Base-by-base conservation (phyloP, 2,329 filamentous ascomycete genomes). In the Ilyonectria destructans region DNA sequence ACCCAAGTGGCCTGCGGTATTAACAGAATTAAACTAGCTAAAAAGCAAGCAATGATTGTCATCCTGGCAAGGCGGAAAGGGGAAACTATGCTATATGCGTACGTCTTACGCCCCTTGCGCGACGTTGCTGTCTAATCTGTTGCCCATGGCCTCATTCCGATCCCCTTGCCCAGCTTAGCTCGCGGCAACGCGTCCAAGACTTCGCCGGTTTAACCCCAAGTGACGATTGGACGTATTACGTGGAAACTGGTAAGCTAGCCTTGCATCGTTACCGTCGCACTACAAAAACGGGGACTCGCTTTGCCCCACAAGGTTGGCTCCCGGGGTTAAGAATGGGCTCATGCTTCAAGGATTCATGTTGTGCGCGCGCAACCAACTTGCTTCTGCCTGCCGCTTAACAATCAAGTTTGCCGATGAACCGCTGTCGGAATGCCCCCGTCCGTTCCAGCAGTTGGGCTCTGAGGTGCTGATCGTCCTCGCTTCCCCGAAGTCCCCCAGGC, bases 1-100 rank as follows among this genome's bases (percentile, higher is more conserved):
- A n/a, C 40, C 40, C 5, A 15, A 43, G n/a, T 43, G 40, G 40
- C 40, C 40, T 43, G 48, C 48, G 26, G 48, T 51, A 51, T 51
- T 51, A 43, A 43, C 15, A 17, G 15, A n/a, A 43, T 6, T n/a
- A n/a, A n/a, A 43, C 40, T 43, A 43, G 40, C 40, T 5, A 43
- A 43, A 43, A 43, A 43, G 40, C 40, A 43, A 43, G 17, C 15
- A n/a, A 43, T 33, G 12, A 9, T 33, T 26, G 26, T 26, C 26
- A 26, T 33, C 31, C 31, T 12, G 31, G 31, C 26, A 26, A 12
- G 8, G 31, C 31, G 31, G 31, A 33, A 33, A 33, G 31, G 31
- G 31, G 31, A 33, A 33, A 33, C 31, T 2, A 4, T 33, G 12
- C 31, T 33, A 26, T 26, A 26, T 26, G 26, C 26, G 26, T 26